A percentile compares a stretch with the other conserved stretches of the same genome.
Evolutionary conservation across 192 early-diverging fungal genomes (phyloP).

Genomic region (Oehlia diaphana): DNA sequence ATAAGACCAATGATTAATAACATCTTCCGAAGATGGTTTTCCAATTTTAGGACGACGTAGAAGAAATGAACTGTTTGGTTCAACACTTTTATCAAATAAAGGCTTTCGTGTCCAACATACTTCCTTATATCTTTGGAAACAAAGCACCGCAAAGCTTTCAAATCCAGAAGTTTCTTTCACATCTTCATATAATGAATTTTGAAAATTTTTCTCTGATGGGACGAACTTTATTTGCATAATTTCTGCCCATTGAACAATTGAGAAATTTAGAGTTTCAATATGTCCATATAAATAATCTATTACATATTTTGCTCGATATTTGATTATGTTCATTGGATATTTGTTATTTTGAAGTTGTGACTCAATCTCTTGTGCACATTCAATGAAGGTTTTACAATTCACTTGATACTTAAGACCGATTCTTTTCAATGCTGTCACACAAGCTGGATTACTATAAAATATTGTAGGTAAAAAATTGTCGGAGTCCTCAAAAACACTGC

Average conservation of each 20-base stretch:
- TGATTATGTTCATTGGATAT: background rate
- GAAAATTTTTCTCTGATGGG: background rate
- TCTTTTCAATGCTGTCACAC: background rate
- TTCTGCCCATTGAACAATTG: background rate
- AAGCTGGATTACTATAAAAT: background rate
- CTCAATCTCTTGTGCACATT: constrained; percentile 6
- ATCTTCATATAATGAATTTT: background rate
- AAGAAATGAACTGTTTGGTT: background rate
- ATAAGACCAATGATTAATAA: background rate
- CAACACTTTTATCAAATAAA: background rate
- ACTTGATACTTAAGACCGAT: background rate
- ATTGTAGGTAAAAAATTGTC: background rate
- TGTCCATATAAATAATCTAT: background rate
- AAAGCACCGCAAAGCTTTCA: background rate
- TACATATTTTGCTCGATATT: background rate
- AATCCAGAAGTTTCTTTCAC: background rate
- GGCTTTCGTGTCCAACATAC: constrained; percentile 3
- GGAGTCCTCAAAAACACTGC: background rate
- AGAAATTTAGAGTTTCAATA: background rate
- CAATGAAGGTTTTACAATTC: background rate
- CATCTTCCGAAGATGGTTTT: background rate
- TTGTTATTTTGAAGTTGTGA: background rate
- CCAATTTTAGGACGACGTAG: background rate
- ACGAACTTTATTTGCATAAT: background rate
- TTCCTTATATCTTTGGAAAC: background rate